Evolutionary conservation across 345 rosid species (phyloP).

Genomic region (Odontarrhena argentea): DNA sequence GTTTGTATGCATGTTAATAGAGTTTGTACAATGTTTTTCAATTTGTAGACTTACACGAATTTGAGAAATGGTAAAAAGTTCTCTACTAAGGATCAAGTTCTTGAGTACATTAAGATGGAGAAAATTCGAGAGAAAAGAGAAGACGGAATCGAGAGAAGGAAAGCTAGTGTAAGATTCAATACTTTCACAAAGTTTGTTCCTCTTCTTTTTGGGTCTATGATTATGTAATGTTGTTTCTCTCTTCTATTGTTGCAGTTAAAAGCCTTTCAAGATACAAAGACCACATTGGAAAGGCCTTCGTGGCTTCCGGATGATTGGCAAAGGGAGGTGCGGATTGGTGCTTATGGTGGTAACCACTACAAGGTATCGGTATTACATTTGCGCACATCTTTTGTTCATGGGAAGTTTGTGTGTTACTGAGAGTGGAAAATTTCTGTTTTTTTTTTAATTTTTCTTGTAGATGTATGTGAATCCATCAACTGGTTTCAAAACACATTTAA

Average conservation of each 20-base stretch:
- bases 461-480: conserved; percentile 5
- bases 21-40: background rate
- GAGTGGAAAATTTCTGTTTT: conserved; percentile 6
- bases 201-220: background rate
- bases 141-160: conserved; percentile 11
- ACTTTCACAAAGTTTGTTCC: background rate
- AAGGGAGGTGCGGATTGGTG: conserved; percentile 40
- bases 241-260: conserved; percentile 29
- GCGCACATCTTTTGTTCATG: too few species aligned
- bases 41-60: conserved; percentile 51
- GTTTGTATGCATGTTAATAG: conserved; percentile 23
- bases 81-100: conserved; percentile 53
- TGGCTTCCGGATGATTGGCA: conserved; percentile 54
- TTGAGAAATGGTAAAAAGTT: conserved; percentile 48
- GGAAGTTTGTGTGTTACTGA: background rate
- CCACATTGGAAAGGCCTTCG: conserved; percentile 35
- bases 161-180: conserved; percentile 36
- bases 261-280: conserved; percentile 23
- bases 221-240: conserved; percentile 1
- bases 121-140: conserved; percentile 30
- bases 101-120: conserved; percentile 35
- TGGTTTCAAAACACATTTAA: background rate
- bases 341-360: conserved; percentile 31
- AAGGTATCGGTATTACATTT: background rate
- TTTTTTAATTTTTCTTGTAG: conserved; percentile 1